Base-by-base conservation (phyloP, 805 yeast genomes). In the Teunomyces barrocoloradensis region DNA sequence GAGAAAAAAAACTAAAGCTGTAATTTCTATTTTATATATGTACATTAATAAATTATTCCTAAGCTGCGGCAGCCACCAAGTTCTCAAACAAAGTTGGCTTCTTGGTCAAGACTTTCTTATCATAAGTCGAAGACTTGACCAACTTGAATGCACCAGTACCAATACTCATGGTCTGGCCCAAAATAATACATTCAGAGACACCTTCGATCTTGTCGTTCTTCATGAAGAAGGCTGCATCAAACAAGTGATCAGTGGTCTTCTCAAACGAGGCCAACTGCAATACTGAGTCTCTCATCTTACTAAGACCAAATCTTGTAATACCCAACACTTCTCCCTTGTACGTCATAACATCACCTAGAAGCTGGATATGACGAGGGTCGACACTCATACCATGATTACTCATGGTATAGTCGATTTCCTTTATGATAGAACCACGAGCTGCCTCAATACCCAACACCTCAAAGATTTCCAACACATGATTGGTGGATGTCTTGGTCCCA, bases 371-470 rank as follows among this genome's bases (percentile, higher is more conserved):
- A 77, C 99, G 96, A 51, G 98, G 99, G 77, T 94, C 99, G 43
- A 94, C 97, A 66, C 96, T 89, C 99, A 94, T 94, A 70, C 99
- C 99, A 75, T 94, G 99, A 69, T 90, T 89, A 64, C 96, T 84
- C 99, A 94, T 94, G 46, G 99, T 94, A 64, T 90, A 90, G 63
- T 88, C 96, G 67, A 94, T 94, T 73, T 94, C 99, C 53, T 83
- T 83, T 63, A 94, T 87, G 64, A 94, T 94, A 57, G 96, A 85
- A 0, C 89, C 73, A 65, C 99, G 80, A 1, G 99, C 99, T 1
- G 99, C 99, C 67, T 94, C 99, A 54, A 94, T 95, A 60, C 99
- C 99, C 52, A 94, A 74, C 4, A 92, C 97, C 53, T 82, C 81
- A 56, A 80, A 82, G 53, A 92, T 90, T 65, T 94, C 99, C 52